A percentile compares a stretch with the other conserved stretches of the same genome.
These are phyloP conservation scores for Pseudogymnoascus sp. DNA, from an alignment of 2,329 filamentous ascomycete genomes.

Conservation along the genomic window DNA sequence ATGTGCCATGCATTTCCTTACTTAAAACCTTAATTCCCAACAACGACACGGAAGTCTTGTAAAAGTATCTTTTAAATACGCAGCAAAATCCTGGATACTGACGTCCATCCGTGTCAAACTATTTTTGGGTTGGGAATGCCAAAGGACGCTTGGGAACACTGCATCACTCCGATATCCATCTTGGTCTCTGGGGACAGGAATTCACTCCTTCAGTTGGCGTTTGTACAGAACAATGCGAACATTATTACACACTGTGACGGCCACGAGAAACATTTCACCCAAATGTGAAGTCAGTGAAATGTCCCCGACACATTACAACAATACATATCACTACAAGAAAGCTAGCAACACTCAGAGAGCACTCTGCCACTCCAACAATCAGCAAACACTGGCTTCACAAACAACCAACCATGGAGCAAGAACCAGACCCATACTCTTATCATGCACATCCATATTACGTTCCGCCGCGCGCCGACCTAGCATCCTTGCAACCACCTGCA, in stretches of 20 bases:
- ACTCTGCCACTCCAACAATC: background rate
- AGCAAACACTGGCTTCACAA: background rate
- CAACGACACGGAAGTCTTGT: background rate
- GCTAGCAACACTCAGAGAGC: background rate
- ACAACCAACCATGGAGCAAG: background rate
- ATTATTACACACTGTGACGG: background rate
- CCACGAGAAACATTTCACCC: background rate
- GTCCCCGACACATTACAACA: background rate
- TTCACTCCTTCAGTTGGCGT: background rate
- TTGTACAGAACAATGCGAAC: background rate
- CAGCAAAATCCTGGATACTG: background rate
- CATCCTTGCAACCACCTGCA: background rate
- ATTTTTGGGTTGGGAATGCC: background rate
- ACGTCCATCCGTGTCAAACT: background rate
- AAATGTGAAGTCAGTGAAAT: conserved; percentile 1
- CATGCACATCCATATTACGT: background rate
- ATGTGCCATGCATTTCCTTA: background rate
- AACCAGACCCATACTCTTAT: background rate
- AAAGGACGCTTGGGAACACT: background rate
- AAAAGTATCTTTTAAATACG: background rate
- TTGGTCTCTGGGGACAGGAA: background rate
- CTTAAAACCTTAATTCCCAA: background rate
- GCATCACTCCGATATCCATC: background rate
- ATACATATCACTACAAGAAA: background rate
- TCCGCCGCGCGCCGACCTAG: background rate